These are phyloP conservation scores for Crataegus laevigata DNA, from an alignment of 306 rosid species.

Conservation along the genomic window DNA sequence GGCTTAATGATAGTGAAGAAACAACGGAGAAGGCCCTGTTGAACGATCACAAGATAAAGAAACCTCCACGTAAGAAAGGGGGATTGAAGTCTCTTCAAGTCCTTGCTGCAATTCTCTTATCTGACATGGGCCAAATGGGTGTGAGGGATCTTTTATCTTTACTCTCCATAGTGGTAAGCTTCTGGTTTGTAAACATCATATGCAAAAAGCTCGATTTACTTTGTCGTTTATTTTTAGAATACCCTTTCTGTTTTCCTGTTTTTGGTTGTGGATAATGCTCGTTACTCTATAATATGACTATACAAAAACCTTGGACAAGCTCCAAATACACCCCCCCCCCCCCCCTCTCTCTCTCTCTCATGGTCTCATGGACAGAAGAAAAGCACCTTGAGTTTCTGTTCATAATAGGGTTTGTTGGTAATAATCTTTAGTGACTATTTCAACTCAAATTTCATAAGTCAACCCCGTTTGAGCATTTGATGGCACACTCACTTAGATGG, in stretches of 20 bases:
- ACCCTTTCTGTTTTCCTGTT: neutral
- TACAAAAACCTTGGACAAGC: neutral
- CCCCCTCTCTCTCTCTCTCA: no score
- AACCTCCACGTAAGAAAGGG: constrained; percentile 40
- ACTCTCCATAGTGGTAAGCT: constrained; percentile 64
- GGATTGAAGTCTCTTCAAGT: constrained; percentile 68
- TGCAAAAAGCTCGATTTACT: neutral
- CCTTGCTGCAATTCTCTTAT: constrained; percentile 68
- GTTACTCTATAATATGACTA: neutral
- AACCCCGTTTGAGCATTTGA: neutral
- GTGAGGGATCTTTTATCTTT: constrained; percentile 61
- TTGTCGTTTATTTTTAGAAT: neutral
- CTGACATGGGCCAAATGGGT: constrained; percentile 69
- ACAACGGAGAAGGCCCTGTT: constrained; percentile 16
- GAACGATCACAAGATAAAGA: constrained; percentile 25
- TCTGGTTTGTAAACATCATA: constrained; percentile 5
- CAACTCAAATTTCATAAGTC: neutral
- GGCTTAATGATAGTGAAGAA: constrained; percentile 32
- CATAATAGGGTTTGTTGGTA: neutral
- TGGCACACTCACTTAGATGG: no score
- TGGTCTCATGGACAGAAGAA: neutral
- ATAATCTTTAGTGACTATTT: neutral
- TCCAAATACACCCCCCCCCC: neutral
- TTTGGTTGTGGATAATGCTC: neutral
- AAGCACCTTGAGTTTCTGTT: neutral